Evolutionary conservation across 345 rosid genomes (phyloP).

Genomic region (Punica granatum): DNA sequence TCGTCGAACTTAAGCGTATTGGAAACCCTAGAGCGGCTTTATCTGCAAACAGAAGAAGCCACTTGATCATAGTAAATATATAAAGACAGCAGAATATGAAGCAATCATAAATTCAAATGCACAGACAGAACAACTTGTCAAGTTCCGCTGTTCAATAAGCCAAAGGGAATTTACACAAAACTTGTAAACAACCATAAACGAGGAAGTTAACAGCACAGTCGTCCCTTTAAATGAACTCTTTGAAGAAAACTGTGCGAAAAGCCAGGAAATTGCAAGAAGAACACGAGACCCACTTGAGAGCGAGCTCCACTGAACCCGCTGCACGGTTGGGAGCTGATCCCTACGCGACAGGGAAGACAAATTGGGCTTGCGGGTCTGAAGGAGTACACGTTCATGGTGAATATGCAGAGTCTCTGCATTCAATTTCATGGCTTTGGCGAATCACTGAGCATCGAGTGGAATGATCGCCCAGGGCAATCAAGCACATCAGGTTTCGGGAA

Average conservation of each 20-base stretch:
- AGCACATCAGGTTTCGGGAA: neutral
- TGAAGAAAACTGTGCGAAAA: neutral
- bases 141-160: neutral
- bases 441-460: neutral
- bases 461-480: no score
- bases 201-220: neutral
- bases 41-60: neutral
- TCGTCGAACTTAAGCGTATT: constrained; percentile 11
- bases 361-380: neutral
- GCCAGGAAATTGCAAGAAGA: neutral
- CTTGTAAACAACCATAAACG: neutral
- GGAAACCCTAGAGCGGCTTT: constrained; percentile 13
- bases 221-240: neutral
- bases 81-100: neutral
- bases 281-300: neutral
- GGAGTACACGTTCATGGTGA: neutral
- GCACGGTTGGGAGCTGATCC: neutral
- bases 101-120: neutral
- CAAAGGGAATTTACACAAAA: neutral
- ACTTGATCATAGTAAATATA: neutral
- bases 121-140: neutral
- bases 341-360: neutral
- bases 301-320: neutral
- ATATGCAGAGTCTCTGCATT: neutral
- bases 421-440: neutral